These are phyloP conservation scores for Cutaneotrichosporon cavernicola DNA, from an alignment of 1,284 basidiomycete species.

Conservation along the genomic window DNA sequence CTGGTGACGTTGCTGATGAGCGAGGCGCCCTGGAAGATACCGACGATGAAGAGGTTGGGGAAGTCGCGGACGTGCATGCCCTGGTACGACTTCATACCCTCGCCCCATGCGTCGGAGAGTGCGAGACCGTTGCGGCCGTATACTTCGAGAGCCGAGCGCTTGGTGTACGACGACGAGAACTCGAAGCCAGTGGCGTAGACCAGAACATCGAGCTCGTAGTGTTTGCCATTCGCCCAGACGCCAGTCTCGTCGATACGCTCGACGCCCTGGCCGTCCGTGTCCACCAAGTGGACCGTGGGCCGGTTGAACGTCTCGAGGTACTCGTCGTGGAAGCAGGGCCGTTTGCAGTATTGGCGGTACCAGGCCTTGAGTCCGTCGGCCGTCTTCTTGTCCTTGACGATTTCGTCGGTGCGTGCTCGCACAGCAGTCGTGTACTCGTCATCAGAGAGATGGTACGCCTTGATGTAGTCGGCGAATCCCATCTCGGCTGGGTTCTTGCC, in stretches of 20 bases:
- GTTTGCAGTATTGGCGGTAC: slow-evolving; percentile 25
- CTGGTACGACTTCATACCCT: slow-evolving; percentile 19
- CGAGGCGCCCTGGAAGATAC: slow-evolving; percentile 12
- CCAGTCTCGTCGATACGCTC: slow-evolving; percentile 19
- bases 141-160: slow-evolving; percentile 17
- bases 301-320: slow-evolving; percentile 23
- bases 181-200: slow-evolving; percentile 25
- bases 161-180: slow-evolving; percentile 17
- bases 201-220: slow-evolving; percentile 22
- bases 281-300: slow-evolving; percentile 19
- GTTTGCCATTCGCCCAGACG: slow-evolving; percentile 17
- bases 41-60: slow-evolving; percentile 25
- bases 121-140: slow-evolving; percentile 15
- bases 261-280: slow-evolving; percentile 23
- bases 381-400: slow-evolving; percentile 16
- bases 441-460: slow-evolving; percentile 16
- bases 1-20: slow-evolving; percentile 19
- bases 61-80: slow-evolving; percentile 21
- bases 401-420: slow-evolving; percentile 16
- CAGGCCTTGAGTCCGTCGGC: slow-evolving; percentile 22
- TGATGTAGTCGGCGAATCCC: slow-evolving; percentile 6
- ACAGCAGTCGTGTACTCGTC: slow-evolving; percentile 15
- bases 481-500: background rate
- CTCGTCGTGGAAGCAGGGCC: slow-evolving; percentile 23
- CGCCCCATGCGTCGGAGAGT: slow-evolving; percentile 20